Conservation (phyloP, 2,329 filamentous ascomycete species). For the Diaporthe sp. region DNA sequence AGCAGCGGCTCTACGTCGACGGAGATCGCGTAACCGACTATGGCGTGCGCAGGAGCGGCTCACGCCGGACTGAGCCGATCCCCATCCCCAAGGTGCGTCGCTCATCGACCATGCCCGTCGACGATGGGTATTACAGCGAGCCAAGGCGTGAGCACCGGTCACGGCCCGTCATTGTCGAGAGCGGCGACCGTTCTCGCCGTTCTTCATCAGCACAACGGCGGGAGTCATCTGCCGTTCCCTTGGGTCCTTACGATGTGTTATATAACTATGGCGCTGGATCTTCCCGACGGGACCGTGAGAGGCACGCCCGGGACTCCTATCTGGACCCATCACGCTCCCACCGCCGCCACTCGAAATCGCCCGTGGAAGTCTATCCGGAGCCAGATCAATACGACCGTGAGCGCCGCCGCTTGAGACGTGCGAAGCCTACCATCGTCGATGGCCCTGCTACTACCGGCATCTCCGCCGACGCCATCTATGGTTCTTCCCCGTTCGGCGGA, state of each 20-base stretch:
- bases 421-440: slow-evolving; percentile 32
- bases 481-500: slow-evolving; percentile 32
- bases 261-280: slow-evolving; percentile 34
- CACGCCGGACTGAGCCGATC: slow-evolving; percentile 36
- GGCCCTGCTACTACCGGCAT: slow-evolving; percentile 22
- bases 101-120: slow-evolving; percentile 38
- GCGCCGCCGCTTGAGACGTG: slow-evolving; percentile 35
- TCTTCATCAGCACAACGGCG: slow-evolving; percentile 36
- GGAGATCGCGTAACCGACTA: slow-evolving; percentile 40
- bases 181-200: slow-evolving; percentile 34
- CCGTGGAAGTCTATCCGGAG: slow-evolving; percentile 24
- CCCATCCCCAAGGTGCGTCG: slow-evolving; percentile 40
- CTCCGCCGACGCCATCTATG: slow-evolving; percentile 37
- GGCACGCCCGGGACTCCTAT: slow-evolving; percentile 13
- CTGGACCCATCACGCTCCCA: slow-evolving; percentile 33
- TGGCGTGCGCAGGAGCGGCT: slow-evolving; percentile 36
- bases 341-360: slow-evolving; percentile 36
- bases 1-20: slow-evolving; percentile 39
- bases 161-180: slow-evolving; percentile 28
- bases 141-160: slow-evolving; percentile 34
- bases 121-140: slow-evolving; percentile 38
- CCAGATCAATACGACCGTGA: slow-evolving; percentile 31
- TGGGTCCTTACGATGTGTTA: slow-evolving; percentile 39
- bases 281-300: slow-evolving; percentile 31
- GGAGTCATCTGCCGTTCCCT: slow-evolving; percentile 36